phyloP scores from a whole-genome alignment of 768 basidiomycete species.

The Lactarius indigo region DNA sequence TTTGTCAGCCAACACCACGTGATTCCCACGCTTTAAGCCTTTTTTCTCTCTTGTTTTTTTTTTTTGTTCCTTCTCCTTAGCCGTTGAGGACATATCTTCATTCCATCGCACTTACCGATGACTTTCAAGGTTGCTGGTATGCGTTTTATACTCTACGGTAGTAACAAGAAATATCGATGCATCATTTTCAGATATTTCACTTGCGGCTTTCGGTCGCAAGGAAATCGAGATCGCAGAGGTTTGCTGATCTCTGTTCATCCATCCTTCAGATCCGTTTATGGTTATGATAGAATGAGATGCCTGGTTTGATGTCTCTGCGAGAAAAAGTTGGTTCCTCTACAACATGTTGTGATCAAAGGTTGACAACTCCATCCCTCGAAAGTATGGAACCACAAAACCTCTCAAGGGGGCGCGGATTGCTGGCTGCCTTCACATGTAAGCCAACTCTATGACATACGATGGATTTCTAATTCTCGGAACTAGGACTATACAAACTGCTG shows the following conservation, averaged over 20 bases:
- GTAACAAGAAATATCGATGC: slow-evolving; percentile 16
- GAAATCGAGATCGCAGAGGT: slow-evolving; percentile 99
- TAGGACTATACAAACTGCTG: slow-evolving; percentile 98
- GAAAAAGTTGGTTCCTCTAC: slow-evolving; percentile 56
- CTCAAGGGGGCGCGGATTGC: slow-evolving; percentile 94
- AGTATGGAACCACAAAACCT: slow-evolving; percentile 81
- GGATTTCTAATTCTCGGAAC: slow-evolving; percentile 12
- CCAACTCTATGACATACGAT: neutral
- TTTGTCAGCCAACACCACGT: neutral
- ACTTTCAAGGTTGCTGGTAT: slow-evolving; percentile 88
- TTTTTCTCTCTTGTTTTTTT: slow-evolving; percentile 24
- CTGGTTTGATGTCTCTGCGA: slow-evolving; percentile 92
- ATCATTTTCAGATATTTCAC: slow-evolving; percentile 68
- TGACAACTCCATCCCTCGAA: slow-evolving; percentile 26
- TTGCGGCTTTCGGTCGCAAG: slow-evolving; percentile 99
- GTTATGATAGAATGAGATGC: slow-evolving; percentile 76
- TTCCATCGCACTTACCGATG: slow-evolving; percentile 42
- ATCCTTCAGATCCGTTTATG: slow-evolving; percentile 14
- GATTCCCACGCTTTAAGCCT: slow-evolving; percentile 10
- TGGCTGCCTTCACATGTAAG: slow-evolving; percentile 96
- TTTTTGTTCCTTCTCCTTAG: slow-evolving; percentile 28
- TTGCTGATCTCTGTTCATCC: slow-evolving; percentile 29
- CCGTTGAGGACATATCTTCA: slow-evolving; percentile 13
- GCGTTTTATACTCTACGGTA: slow-evolving; percentile 20
- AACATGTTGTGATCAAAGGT: slow-evolving; percentile 10